Percentiles rank a stretch among this genome's conserved stretches.
Conservation (phyloP, 495 filamentous ascomycete genomes). For the Penicillium coprophilum region DNA sequence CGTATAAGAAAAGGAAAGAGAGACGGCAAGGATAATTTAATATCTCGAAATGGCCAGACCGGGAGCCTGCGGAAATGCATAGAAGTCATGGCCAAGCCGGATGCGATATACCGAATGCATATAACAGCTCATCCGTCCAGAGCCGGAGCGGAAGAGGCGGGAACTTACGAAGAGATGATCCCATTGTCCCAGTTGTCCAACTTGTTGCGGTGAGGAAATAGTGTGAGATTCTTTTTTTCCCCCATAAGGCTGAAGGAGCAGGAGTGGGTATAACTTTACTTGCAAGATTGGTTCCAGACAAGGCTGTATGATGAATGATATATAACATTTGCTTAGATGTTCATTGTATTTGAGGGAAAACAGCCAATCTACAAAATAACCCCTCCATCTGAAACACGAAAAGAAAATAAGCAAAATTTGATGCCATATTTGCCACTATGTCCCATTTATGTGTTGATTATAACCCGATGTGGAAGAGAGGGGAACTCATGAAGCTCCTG, state of each 20-base stretch:
- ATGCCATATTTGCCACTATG: background rate
- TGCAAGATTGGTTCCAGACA: background rate
- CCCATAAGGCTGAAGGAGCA: conserved; percentile 1
- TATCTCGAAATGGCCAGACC: conserved; percentile 24
- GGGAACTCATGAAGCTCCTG: background rate
- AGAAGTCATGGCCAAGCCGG: conserved; percentile 18
- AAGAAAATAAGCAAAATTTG: background rate
- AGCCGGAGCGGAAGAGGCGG: conserved; percentile 23
- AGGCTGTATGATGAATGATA: background rate
- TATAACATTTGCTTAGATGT: too few relatives aligned
- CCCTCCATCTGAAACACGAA: background rate
- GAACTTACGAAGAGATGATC: conserved; percentile 26
- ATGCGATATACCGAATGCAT: conserved; percentile 15
- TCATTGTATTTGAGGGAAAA: background rate
- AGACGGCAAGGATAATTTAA: conserved; percentile 1
- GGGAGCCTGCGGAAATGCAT: conserved; percentile 32
- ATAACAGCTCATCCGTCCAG: conserved; percentile 5
- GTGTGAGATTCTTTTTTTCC: too few relatives aligned
- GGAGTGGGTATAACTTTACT: background rate
- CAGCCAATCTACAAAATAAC: background rate
- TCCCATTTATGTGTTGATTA: background rate
- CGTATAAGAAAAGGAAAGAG: conserved; percentile 1
- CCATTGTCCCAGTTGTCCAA: background rate
- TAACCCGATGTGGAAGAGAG: background rate
- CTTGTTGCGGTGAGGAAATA: conserved; percentile 3